phyloP scores from a whole-genome alignment of 2,329 filamentous ascomycete genomes.

The Plenodomus tracheiphilus region DNA sequence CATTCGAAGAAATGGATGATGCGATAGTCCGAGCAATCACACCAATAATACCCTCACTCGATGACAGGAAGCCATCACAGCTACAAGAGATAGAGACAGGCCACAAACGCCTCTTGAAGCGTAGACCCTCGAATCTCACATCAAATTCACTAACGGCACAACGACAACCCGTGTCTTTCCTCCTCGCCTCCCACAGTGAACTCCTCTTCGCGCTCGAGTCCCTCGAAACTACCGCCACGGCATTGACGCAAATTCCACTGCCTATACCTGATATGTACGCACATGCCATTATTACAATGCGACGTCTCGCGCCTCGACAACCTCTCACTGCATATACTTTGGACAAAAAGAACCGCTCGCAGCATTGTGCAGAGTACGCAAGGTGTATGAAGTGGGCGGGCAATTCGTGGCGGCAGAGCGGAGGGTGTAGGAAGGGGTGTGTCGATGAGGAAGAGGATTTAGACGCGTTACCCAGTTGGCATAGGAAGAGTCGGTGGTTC shows the following conservation, averaged over 20 bases:
- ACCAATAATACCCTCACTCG: constrained; percentile 7
- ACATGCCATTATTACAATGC: constrained; percentile 35
- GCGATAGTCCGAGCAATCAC: constrained; percentile 27
- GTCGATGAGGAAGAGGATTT: constrained; percentile 40
- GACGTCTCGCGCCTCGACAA: constrained; percentile 30
- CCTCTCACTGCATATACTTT: constrained; percentile 25
- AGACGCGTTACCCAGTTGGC: constrained; percentile 39
- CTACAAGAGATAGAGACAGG: constrained; percentile 2
- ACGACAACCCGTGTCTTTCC: constrained; percentile 19
- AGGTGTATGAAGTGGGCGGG: constrained; percentile 42
- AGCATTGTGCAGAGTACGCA: constrained; percentile 35
- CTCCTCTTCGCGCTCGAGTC: constrained; percentile 37
- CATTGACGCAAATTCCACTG: constrained; percentile 27
- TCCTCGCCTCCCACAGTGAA: constrained; percentile 22
- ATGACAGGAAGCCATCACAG: constrained; percentile 1
- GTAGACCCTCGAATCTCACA: constrained; percentile 20
- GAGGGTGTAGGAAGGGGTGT: constrained; percentile 37
- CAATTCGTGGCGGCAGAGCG: constrained; percentile 32
- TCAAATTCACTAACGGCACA: constrained; percentile 1
- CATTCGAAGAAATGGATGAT: constrained; percentile 39
- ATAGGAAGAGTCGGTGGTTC: constrained; percentile 37
- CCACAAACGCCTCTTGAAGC: constrained; percentile 18
- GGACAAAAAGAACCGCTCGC: constrained; percentile 23
- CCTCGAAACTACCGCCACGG: constrained; percentile 37
- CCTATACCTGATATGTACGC: constrained; percentile 37